Conservation (phyloP, 306 rosid species). For the Macrotyloma uniflorum region DNA sequence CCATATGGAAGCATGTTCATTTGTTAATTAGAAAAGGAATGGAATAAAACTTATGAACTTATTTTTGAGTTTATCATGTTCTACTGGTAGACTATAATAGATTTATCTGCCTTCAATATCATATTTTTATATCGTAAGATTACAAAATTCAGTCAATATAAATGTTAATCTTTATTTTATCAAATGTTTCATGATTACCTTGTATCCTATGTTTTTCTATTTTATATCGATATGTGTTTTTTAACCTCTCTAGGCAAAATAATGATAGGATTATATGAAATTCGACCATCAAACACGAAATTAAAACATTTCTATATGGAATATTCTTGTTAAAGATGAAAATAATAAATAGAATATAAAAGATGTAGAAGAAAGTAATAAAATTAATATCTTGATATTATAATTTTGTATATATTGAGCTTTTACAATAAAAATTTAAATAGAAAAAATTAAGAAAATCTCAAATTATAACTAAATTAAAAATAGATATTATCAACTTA, state of each 20-base stretch:
- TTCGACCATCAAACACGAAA: not conserved
- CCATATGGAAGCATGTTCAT: not conserved
- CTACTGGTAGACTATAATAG: not conserved
- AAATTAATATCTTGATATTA: no score
- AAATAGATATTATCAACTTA: no score
- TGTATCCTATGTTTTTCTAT: not conserved
- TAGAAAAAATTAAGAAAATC: no score
- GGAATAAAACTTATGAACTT: not conserved
- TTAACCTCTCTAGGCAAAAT: not conserved
- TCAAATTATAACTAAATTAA: no score
- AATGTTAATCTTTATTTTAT: not conserved
- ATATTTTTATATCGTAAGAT: not conserved
- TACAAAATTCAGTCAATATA: not conserved
- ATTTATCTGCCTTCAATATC: not conserved
- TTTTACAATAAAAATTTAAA: no score
- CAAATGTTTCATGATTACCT: not conserved
- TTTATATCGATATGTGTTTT: not conserved
- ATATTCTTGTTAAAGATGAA: no score
- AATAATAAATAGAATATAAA: no score
- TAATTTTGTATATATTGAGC: no score
- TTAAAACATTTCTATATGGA: no score
- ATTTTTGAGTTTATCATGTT: not conserved
- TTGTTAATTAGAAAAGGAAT: slow-evolving; percentile 11
- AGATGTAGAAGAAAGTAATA: no score
- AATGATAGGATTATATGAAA: not conserved